phyloP scores from a whole-genome alignment of 371 early-diverging fungal genomes.

The Choanephora cucurbitarum region DNA sequence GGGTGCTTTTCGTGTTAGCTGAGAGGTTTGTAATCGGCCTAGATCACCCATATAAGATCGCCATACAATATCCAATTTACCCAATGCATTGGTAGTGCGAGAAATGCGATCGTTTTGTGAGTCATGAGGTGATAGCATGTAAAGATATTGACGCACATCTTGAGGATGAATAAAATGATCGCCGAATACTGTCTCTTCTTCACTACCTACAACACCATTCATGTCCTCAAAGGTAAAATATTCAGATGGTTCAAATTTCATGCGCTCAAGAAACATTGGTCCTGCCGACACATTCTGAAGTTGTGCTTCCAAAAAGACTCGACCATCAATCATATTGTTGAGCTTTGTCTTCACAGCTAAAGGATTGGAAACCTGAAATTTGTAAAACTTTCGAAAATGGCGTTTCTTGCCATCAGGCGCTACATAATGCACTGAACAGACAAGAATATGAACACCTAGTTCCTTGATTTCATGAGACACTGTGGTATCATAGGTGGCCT shows the following conservation, averaged over 20 bases:
- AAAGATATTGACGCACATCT: conserved; percentile 90
- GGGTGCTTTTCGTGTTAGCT: conserved; percentile 83
- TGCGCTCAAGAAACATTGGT: conserved; percentile 84
- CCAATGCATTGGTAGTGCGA: conserved; percentile 78
- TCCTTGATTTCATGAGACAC: conserved; percentile 94
- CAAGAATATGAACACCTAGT: conserved; percentile 88
- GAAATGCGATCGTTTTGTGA: conserved; percentile 61
- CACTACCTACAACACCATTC: conserved; percentile 45
- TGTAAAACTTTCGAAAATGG: conserved; percentile 88
- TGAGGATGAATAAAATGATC: conserved; percentile 66
- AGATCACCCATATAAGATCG: conserved; percentile 83
- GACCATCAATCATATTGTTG: conserved; percentile 72
- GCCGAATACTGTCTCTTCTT: conserved; percentile 56
- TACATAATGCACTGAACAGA: conserved; percentile 85
- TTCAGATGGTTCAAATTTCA: conserved; percentile 83
- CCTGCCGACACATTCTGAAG: conserved; percentile 84
- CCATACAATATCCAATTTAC: conserved; percentile 95
- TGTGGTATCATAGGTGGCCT: conserved; percentile 69
- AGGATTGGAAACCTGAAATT: conserved; percentile 95
- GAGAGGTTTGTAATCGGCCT: conserved; percentile 93
- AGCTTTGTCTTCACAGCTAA: conserved; percentile 95
- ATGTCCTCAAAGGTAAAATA: conserved; percentile 72
- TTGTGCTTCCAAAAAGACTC: conserved; percentile 90
- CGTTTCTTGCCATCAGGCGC: conserved; percentile 65
- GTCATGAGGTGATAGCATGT: conserved; percentile 72